These are phyloP conservation scores for Brassica cretica DNA, from an alignment of 345 rosid genomes.

Conservation along the genomic window DNA sequence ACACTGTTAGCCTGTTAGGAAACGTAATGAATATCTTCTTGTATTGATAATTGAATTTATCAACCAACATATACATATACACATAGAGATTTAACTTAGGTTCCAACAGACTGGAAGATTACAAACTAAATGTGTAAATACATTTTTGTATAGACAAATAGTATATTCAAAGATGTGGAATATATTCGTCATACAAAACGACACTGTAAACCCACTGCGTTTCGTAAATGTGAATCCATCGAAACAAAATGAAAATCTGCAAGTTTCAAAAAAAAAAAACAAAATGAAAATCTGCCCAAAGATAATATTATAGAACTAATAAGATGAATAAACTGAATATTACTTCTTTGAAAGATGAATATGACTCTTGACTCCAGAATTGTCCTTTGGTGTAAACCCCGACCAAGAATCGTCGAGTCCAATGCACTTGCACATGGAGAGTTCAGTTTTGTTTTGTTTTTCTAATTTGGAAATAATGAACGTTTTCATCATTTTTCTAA, in stretches of 20 bases:
- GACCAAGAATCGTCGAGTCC: slow-evolving; percentile 17
- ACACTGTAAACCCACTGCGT: neutral
- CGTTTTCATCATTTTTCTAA: neutral
- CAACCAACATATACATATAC: neutral
- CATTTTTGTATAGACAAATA: neutral
- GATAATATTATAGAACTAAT: neutral
- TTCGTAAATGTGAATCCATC: neutral
- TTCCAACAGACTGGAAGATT: neutral
- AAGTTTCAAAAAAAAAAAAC: neutral
- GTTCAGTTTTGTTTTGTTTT: neutral
- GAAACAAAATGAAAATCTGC: neutral
- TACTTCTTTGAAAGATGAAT: slow-evolving; percentile 4
- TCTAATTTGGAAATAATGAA: neutral
- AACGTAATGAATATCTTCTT: neutral
- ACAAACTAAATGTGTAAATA: neutral
- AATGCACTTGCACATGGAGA: slow-evolving; percentile 31
- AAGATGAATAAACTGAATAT: slow-evolving; percentile 6
- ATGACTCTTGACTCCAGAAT: slow-evolving; percentile 21
- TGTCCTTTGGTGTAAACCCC: slow-evolving; percentile 14
- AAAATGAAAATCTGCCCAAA: neutral
- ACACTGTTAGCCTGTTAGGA: neutral
- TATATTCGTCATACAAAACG: neutral
- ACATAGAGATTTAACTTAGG: neutral
- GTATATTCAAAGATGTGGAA: neutral
- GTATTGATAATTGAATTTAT: neutral